A percentile compares a stretch with the other conserved stretches of the same genome.
Conservation (phyloP, 306 rosid species). For the Pyrus pyrifolia region DNA sequence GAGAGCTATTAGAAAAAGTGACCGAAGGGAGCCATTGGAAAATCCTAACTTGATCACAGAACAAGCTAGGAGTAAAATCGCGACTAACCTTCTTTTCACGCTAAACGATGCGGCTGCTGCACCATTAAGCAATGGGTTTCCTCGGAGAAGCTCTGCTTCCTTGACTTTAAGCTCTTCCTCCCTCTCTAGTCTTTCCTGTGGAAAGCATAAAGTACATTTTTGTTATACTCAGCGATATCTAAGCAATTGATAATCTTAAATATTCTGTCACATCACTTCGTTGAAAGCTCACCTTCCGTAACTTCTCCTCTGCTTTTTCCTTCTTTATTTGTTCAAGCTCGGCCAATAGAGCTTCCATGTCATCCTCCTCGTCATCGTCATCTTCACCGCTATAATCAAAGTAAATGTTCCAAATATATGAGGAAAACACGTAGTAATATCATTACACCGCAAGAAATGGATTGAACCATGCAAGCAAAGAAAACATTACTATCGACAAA, state of each 20-base stretch:
- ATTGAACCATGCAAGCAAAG: neutral
- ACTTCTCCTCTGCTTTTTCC: conserved; percentile 95
- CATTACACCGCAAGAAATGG: neutral
- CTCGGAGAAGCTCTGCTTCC: conserved; percentile 80
- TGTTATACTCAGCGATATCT: neutral
- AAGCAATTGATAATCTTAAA: neutral
- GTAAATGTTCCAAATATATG: neutral
- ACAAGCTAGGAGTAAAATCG: neutral
- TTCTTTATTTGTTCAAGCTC: conserved; percentile 98
- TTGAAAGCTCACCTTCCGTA: conserved; percentile 50
- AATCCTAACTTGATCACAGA: neutral
- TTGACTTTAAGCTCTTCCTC: conserved; percentile 90
- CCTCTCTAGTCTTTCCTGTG: conserved; percentile 56
- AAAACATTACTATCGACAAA: neutral
- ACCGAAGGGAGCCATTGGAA: neutral
- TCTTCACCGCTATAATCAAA: conserved; percentile 35
- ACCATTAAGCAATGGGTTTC: conserved; percentile 74
- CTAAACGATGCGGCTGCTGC: conserved; percentile 45
- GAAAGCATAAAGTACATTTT: conserved; percentile 8
- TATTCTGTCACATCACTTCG: neutral
- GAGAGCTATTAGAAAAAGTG: neutral
- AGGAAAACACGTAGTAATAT: neutral
- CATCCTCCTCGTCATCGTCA: conserved; percentile 48
- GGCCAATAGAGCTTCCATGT: conserved; percentile 84
- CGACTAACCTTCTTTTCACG: conserved; percentile 69